phyloP scores from a whole-genome alignment of 768 basidiomycete species.

The Pleurotus eryngii region DNA sequence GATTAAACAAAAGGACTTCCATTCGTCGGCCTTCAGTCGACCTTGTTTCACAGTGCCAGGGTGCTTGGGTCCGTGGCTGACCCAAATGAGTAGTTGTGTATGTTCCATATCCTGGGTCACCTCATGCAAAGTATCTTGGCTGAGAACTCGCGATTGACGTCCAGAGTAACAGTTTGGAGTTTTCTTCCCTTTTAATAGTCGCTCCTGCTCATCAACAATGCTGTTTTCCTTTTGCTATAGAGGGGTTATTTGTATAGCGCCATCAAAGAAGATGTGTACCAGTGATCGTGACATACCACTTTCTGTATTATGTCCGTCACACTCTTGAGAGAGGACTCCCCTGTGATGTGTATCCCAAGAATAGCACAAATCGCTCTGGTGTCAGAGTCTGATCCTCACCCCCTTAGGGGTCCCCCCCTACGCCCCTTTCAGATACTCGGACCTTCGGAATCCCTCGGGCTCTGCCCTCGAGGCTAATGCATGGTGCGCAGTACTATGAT shows the following conservation, averaged over 20 bases:
- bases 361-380: not conserved
- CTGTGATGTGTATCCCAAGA: not conserved
- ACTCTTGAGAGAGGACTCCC: too few relatives aligned
- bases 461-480: too few relatives aligned
- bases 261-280: too few relatives aligned
- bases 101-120: slow-evolving; percentile 14
- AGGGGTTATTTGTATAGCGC: not conserved
- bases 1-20: slow-evolving; percentile 29
- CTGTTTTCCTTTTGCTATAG: not conserved
- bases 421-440: too few relatives aligned
- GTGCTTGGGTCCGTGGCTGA: not conserved
- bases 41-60: too few relatives aligned
- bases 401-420: too few relatives aligned
- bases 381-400: too few relatives aligned
- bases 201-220: not conserved
- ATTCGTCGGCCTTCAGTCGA: slow-evolving; percentile 20
- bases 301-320: too few relatives aligned
- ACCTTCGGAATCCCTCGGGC: too few relatives aligned
- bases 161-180: not conserved
- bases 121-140: not conserved
- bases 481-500: too few relatives aligned
- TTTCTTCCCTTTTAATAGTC: not conserved
- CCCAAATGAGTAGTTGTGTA: slow-evolving; percentile 17
- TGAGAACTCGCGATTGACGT: not conserved
- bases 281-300: too few relatives aligned